Evolutionary conservation across 2,329 filamentous ascomycete species (phyloP).

Genomic region (Diaporthe vaccinii): DNA sequence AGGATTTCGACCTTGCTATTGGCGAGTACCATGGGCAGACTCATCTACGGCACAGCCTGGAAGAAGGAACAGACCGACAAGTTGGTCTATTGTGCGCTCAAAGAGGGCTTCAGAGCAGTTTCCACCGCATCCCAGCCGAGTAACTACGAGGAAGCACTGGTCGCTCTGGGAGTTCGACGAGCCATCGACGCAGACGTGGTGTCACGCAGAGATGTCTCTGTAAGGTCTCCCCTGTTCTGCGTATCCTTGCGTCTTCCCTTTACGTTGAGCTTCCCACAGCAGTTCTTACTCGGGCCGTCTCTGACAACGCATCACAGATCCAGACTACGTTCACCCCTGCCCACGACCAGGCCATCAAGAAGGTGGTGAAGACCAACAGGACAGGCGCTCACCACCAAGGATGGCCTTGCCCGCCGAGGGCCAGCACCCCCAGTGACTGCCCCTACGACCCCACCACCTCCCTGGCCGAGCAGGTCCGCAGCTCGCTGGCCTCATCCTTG

Average conservation of each 20-base stretch:
- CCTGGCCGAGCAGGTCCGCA: constrained; percentile 74
- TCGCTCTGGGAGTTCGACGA: constrained; percentile 75
- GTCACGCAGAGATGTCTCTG: constrained; percentile 42
- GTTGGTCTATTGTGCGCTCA: constrained; percentile 77
- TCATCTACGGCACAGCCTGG: constrained; percentile 89
- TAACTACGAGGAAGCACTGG: constrained; percentile 81
- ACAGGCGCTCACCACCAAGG: not conserved
- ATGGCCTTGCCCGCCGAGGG: constrained; percentile 1
- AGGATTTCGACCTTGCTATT: not conserved
- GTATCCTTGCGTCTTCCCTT: not conserved
- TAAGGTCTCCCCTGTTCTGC: constrained; percentile 23
- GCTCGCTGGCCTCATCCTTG: constrained; percentile 77
- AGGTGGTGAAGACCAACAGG: not conserved
- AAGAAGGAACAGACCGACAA: constrained; percentile 78
- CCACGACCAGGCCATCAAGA: constrained; percentile 64
- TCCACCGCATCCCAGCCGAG: constrained; percentile 85
- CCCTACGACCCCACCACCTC: constrained; percentile 73
- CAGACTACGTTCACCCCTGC: constrained; percentile 87
- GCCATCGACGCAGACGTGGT: constrained; percentile 73
- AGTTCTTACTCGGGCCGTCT: constrained; percentile 13
- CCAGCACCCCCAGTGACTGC: constrained; percentile 62
- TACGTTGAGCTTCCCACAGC: not conserved
- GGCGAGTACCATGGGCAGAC: constrained; percentile 39
- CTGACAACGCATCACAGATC: constrained; percentile 60
- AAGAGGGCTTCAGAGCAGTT: constrained; percentile 77